phyloP scores from a whole-genome alignment of 768 basidiomycete species.

The Rhodotorula taiwanensis region DNA sequence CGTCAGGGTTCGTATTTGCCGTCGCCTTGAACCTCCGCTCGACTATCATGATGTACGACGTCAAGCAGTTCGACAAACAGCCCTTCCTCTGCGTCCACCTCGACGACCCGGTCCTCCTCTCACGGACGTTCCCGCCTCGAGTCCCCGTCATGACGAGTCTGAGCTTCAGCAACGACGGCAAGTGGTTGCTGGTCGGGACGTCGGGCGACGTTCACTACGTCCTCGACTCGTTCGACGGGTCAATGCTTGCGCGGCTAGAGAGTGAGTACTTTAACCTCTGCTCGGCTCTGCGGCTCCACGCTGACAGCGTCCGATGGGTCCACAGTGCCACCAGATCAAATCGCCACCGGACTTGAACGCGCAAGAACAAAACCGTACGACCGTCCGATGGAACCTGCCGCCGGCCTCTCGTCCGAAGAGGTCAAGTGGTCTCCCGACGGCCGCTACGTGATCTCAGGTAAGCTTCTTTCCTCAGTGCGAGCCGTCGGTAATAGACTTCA shows the following conservation, averaged over 20 bases:
- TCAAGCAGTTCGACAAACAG: conserved; percentile 77
- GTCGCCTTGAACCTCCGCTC: conserved; percentile 71
- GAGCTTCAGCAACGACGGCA: conserved; percentile 81
- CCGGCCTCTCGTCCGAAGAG: conserved; percentile 86
- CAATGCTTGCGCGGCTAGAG: conserved; percentile 66
- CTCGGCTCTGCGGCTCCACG: neutral
- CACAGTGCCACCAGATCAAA: neutral
- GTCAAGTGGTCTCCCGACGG: conserved; percentile 91
- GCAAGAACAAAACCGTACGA: conserved; percentile 50
- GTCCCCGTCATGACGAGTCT: conserved; percentile 85
- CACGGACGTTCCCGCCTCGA: conserved; percentile 73
- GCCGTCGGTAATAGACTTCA: neutral
- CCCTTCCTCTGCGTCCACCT: conserved; percentile 80
- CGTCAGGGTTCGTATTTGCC: conserved; percentile 74
- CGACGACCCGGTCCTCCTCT: conserved; percentile 64
- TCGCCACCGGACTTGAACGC: conserved; percentile 69
- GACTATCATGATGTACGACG: conserved; percentile 77
- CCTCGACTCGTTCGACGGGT: conserved; percentile 80
- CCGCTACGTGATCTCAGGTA: conserved; percentile 78
- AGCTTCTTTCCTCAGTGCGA: conserved; percentile 38
- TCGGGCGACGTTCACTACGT: conserved; percentile 89
- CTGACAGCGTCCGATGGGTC: too few relatives aligned
- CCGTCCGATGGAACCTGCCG: conserved; percentile 56
- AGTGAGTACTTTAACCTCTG: conserved; percentile 41
- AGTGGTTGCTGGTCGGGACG: conserved; percentile 84